phyloP scores from a whole-genome alignment of 805 yeast genomes.

The Cyberlindnera japonica region DNA sequence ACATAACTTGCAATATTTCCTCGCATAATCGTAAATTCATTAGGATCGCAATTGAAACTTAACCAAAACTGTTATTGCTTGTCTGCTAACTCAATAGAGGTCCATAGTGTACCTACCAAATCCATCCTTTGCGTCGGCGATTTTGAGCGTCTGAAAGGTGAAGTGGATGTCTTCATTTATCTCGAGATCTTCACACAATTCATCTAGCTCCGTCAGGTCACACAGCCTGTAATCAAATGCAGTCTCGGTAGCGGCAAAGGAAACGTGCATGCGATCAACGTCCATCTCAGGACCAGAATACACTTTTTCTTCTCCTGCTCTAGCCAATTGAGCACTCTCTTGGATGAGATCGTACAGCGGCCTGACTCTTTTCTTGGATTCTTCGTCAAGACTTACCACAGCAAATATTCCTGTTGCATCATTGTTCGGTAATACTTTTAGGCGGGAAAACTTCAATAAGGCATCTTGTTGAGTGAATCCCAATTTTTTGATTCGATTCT shows the following conservation, averaged over 20 bases:
- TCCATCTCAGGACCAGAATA: slow-evolving; percentile 9
- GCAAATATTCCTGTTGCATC: slow-evolving; percentile 5
- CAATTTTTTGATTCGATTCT: background rate
- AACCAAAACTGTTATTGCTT: background rate
- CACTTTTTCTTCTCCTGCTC: slow-evolving; percentile 1
- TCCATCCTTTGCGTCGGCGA: slow-evolving; percentile 8
- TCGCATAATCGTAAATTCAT: too few relatives aligned
- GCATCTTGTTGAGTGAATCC: background rate
- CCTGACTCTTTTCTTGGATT: slow-evolving; percentile 3
- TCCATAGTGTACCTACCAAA: slow-evolving; percentile 6
- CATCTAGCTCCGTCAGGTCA: slow-evolving; percentile 9
- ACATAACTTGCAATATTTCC: too few relatives aligned
- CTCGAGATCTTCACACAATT: slow-evolving; percentile 11
- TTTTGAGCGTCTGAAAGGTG: slow-evolving; percentile 12
- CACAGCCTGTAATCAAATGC: slow-evolving; percentile 4
- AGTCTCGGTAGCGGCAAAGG: slow-evolving; percentile 7
- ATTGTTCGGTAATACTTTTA: slow-evolving; percentile 10
- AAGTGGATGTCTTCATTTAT: slow-evolving; percentile 10
- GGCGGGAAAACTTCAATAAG: slow-evolving; percentile 9
- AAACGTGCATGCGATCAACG: slow-evolving; percentile 15
- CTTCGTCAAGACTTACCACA: slow-evolving; percentile 8
- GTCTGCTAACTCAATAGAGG: background rate
- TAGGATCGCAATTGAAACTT: too few relatives aligned
- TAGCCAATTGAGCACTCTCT: background rate
- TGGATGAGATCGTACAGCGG: slow-evolving; percentile 10